A percentile compares a stretch with the other conserved stretches of the same genome.
These are phyloP conservation scores for Polytrichum formosum DNA, from an alignment of 225 moss, liverwort and hornwort species.

Conservation along the genomic window DNA sequence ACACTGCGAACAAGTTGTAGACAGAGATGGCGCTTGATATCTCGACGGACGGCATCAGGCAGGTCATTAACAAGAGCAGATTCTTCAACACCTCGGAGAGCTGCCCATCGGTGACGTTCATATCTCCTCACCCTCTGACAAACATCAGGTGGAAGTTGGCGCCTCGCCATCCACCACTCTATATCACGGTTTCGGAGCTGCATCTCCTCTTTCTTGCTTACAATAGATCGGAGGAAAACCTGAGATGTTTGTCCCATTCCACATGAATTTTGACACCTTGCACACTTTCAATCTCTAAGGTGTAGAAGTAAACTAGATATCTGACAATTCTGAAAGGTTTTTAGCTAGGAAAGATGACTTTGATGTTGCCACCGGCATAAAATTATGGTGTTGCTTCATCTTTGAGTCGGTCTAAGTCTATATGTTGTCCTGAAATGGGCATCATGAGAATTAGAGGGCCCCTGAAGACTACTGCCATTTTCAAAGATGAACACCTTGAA, in stretches of 20 bases:
- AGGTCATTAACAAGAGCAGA: constrained; percentile 41
- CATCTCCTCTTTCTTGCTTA: constrained; percentile 54
- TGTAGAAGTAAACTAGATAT: no score
- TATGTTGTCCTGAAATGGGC: no score
- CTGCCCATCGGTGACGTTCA: constrained; percentile 61
- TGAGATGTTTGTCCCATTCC: constrained; percentile 5
- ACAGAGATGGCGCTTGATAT: constrained; percentile 61
- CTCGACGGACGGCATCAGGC: constrained; percentile 47
- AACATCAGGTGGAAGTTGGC: constrained; percentile 34
- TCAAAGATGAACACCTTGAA: no score
- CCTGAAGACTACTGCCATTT: no score
- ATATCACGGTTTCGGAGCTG: constrained; percentile 50
- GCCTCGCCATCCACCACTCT: constrained; percentile 64
- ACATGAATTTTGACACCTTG: no score
- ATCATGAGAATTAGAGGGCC: no score
- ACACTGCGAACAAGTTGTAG: constrained; percentile 59
- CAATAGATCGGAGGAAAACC: constrained; percentile 57
- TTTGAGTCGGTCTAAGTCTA: no score
- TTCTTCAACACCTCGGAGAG: constrained; percentile 54
- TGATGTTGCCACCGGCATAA: no score
- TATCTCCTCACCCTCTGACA: constrained; percentile 43
- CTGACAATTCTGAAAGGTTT: no score
- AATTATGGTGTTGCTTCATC: no score
- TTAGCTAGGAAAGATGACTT: no score
- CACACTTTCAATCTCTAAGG: no score